Evolutionary conservation across 2,329 filamentous ascomycete genomes (phyloP).

Genomic region (Fusarium begoniae): DNA sequence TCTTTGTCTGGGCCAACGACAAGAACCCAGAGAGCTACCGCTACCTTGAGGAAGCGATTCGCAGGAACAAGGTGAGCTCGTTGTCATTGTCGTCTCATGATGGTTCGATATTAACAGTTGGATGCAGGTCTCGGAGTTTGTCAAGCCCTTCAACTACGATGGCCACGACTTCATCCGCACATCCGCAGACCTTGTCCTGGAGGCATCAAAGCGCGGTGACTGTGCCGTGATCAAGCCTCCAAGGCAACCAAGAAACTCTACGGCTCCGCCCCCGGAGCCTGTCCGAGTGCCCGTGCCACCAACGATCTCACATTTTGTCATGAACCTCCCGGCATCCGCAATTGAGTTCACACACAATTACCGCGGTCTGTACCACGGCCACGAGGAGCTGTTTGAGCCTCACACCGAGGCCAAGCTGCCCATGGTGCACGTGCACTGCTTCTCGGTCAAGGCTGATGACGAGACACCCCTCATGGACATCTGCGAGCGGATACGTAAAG

Average conservation of each 20-base stretch:
- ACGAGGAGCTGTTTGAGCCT: constrained; percentile 71
- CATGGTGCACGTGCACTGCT: constrained; percentile 93
- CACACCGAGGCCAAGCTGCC: constrained; percentile 71
- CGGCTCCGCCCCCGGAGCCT: constrained; percentile 49
- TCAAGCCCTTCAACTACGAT: constrained; percentile 83
- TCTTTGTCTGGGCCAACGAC: constrained; percentile 97
- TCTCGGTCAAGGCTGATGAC: constrained; percentile 82
- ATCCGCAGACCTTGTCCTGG: constrained; percentile 69
- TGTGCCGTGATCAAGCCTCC: constrained; percentile 61
- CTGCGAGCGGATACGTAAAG: constrained; percentile 51
- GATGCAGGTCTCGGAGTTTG: constrained; percentile 69
- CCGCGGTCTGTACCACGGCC: constrained; percentile 80
- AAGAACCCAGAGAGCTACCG: constrained; percentile 90
- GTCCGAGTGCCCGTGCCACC: constrained; percentile 68
- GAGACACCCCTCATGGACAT: constrained; percentile 68
- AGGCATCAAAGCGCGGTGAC: constrained; percentile 60
- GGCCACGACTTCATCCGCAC: constrained; percentile 81
- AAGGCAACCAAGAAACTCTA: constrained; percentile 51
- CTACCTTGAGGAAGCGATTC: constrained; percentile 74
- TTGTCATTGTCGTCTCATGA: not conserved
- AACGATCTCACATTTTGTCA: constrained; percentile 91
- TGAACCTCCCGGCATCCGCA: constrained; percentile 94
- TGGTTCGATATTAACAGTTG: constrained; percentile 11
- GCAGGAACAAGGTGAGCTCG: constrained; percentile 77
- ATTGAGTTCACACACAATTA: constrained; percentile 77